Evolutionary conservation across 352 stramenopile genomes (phyloP).

Genomic region (Phytopythium vexans): DNA sequence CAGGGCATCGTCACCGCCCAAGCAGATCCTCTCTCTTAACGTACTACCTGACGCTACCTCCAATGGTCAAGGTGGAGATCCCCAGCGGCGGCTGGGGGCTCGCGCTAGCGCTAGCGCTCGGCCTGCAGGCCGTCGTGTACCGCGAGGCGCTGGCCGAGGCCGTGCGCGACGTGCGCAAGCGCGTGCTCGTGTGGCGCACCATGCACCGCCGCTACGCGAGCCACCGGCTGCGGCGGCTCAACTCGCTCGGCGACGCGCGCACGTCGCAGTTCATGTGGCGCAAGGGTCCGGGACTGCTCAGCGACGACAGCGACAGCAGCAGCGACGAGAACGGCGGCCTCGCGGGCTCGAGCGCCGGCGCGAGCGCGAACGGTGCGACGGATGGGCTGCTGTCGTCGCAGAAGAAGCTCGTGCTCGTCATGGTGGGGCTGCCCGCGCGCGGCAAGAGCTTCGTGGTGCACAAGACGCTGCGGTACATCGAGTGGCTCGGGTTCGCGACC

Average conservation of each 20-base stretch:
- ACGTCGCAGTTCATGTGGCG: conserved; percentile 82
- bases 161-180: conserved; percentile 42
- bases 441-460: conserved; percentile 96
- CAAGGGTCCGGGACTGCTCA: conserved; percentile 6
- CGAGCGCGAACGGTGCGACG: conserved; percentile 16
- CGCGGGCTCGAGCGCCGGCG: conserved; percentile 8
- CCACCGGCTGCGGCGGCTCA: conserved; percentile 67
- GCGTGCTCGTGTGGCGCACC: conserved; percentile 60
- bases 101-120: conserved; percentile 26
- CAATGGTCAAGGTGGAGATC: conserved; percentile 22
- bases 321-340: conserved; percentile 28
- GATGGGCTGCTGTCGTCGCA: conserved; percentile 68
- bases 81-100: conserved; percentile 25
- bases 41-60: too few species aligned
- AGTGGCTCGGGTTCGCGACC: conserved; percentile 89
- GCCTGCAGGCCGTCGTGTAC: conserved; percentile 48
- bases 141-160: conserved; percentile 42
- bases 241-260: conserved; percentile 53
- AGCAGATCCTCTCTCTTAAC: too few species aligned
- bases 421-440: conserved; percentile 92
- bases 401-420: conserved; percentile 91
- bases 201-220: conserved; percentile 78
- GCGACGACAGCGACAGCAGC: conserved; percentile 29
- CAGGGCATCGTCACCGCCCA: too few species aligned
- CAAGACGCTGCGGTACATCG: conserved; percentile 92